Conservation (phyloP, 345 rosid species). For the Atalantia buxifolia region DNA sequence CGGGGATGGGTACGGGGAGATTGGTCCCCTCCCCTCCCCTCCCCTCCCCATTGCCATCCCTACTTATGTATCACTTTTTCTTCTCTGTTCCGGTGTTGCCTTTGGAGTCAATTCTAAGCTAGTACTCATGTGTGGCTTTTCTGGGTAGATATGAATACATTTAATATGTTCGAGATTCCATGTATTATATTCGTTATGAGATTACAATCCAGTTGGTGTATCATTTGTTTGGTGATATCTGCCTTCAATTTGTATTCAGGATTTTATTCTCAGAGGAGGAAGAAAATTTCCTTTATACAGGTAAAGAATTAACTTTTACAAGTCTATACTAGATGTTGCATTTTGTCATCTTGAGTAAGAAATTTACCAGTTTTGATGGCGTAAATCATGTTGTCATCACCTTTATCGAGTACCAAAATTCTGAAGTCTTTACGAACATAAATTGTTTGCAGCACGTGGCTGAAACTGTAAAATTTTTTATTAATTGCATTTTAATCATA, state of each 20-base stretch:
- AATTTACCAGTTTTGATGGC: not conserved
- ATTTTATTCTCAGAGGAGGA: slow-evolving; percentile 77
- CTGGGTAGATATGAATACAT: not conserved
- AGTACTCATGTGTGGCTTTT: not conserved
- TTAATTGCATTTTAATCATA: not conserved
- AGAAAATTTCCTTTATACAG: slow-evolving; percentile 79
- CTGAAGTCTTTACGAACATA: not conserved
- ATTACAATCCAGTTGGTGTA: not conserved
- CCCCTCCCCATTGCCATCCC: no score
- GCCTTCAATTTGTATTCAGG: slow-evolving; percentile 43
- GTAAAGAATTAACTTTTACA: slow-evolving; percentile 30
- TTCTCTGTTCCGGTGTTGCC: not conserved
- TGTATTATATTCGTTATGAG: not conserved
- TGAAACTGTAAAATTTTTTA: not conserved
- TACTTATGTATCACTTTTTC: not conserved
- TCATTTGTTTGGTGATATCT: not conserved
- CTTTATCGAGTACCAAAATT: not conserved
- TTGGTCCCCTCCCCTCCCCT: no score
- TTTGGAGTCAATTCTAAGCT: not conserved
- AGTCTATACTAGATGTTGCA: not conserved
- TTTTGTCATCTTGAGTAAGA: not conserved
- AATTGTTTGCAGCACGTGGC: not conserved
- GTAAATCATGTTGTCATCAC: not conserved
- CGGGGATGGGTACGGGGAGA: no score
- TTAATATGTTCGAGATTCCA: not conserved